Evolutionary conservation across 2,329 filamentous ascomycete genomes (phyloP), one percentile per base, ranked within the genome.

Genomic region (Epichloe brachyelytri): DNA sequence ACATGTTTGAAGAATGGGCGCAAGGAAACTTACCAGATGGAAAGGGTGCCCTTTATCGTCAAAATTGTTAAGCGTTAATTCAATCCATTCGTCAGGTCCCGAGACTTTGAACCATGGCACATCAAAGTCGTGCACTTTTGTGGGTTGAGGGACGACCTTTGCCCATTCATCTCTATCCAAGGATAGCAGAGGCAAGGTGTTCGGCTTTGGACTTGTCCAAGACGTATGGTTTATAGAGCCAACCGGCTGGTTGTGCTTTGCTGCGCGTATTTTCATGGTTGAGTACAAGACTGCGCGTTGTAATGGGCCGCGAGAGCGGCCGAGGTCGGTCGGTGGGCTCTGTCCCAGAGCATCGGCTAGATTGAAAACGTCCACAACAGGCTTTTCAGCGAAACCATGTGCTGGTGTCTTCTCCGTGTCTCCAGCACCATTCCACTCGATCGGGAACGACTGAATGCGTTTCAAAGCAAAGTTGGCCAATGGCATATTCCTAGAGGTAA

Each of bases 21-120:
- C 22, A 14, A 17, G 38, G 14, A 14, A 15, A 54, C 60, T 51
- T 59, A 72, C 70, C 41, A 76, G 53, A 56, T 76, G 74, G 52
- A 76, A 76, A 0, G 74, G 73, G 56, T 76, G 74, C 0, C 65
- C 61, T 6, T 69, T 70, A 40, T 75, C 72, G 51, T 76, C 73
- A 15, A 75, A 61, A 50, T 76, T 76, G 54, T 77, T 76, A 46
- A 76, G 60, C 3, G 74, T 63, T 1, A 76, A 55, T 54, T 75
- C 72, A 1, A 75, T 61, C 72, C 73, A 76, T 33, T 54, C 53
- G 6, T 58, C 65, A 15, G 43, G 17, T 30, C 57, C 57, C 1
- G 54, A 46, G 11, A 43, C 47, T 4, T 48, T 41, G 41, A 56
- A 56, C 53, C 53, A 54, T 0, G 58, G 58, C 12, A 57, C 55